Evolutionary conservation across 1,284 basidiomycete species (phyloP).

Genomic region (Malassezia pachydermatis): DNA sequence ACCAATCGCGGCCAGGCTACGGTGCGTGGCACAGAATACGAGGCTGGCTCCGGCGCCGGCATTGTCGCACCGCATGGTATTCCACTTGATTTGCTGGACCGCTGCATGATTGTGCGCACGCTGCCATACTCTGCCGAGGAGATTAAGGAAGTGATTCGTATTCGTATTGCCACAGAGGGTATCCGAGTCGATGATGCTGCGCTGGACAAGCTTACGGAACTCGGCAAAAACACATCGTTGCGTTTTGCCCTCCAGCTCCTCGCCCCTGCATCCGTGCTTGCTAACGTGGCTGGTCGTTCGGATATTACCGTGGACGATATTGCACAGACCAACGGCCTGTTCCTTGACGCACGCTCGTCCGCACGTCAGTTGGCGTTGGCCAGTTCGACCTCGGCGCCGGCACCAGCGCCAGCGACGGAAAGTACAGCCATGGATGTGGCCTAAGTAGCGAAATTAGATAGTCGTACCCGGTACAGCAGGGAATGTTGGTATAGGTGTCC

Average conservation of each 20-base stretch:
- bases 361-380: constrained; percentile 14
- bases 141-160: constrained; percentile 73
- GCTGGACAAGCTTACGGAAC: constrained; percentile 66
- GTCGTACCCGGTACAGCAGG: constrained; percentile 5
- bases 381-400: neutral
- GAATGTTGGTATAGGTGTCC: neutral
- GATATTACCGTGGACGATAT: constrained; percentile 80
- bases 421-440: constrained; percentile 15
- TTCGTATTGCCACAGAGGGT: constrained; percentile 76
- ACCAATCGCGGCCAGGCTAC: constrained; percentile 86
- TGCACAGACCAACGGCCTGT: constrained; percentile 69
- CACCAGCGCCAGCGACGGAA: neutral
- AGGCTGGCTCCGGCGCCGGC: constrained; percentile 53
- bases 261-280: constrained; percentile 81
- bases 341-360: constrained; percentile 71
- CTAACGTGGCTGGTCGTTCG: constrained; percentile 62
- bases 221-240: constrained; percentile 73
- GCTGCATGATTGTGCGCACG: constrained; percentile 94
- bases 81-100: constrained; percentile 83
- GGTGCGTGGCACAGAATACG: constrained; percentile 69
- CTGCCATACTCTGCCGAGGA: constrained; percentile 73
- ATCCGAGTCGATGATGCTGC: constrained; percentile 68
- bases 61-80: constrained; percentile 86
- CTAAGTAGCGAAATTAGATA: neutral
- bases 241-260: constrained; percentile 85